phyloP scores from a whole-genome alignment of 1,284 basidiomycete species.

The Rhodotorula sp. region DNA sequence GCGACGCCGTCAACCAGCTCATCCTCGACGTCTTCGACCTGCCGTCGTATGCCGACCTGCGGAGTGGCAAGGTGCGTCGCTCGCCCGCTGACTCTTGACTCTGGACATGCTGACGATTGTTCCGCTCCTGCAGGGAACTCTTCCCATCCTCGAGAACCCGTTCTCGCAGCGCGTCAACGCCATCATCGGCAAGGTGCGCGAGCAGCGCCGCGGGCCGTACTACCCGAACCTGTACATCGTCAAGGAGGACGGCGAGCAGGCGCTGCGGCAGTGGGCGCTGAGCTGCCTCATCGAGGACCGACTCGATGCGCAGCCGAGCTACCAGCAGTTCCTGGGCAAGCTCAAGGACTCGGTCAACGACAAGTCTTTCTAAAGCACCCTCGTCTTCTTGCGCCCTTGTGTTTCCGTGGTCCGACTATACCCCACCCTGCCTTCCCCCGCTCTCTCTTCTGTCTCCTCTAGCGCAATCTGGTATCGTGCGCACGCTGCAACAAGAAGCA shows the following conservation, averaged over 20 bases:
- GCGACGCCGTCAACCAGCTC: slow-evolving; percentile 93
- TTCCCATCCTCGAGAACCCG: slow-evolving; percentile 83
- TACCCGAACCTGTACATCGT: slow-evolving; percentile 92
- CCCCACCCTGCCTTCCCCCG: no score
- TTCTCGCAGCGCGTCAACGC: slow-evolving; percentile 94
- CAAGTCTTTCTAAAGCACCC: slow-evolving; percentile 34
- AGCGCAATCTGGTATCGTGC: no score
- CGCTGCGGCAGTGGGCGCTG: slow-evolving; percentile 89
- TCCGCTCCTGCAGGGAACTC: slow-evolving; percentile 64
- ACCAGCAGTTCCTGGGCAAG: slow-evolving; percentile 79
- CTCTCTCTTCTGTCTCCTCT: no score
- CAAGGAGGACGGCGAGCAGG: slow-evolving; percentile 96
- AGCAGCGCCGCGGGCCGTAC: slow-evolving; percentile 82
- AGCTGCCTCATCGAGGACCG: slow-evolving; percentile 94
- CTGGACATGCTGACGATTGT: not conserved
- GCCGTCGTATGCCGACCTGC: slow-evolving; percentile 80
- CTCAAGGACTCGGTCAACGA: slow-evolving; percentile 42
- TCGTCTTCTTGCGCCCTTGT: no score
- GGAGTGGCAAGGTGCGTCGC: slow-evolving; percentile 78
- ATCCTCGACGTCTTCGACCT: slow-evolving; percentile 92
- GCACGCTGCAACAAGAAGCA: no score
- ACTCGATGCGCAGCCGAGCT: slow-evolving; percentile 89
- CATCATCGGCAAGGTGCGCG: slow-evolving; percentile 86
- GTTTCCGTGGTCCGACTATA: no score
- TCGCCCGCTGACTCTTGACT: slow-evolving; percentile 21